phyloP scores from a whole-genome alignment of 2,329 filamentous ascomycete genomes.

The Thelonectria blattea region DNA sequence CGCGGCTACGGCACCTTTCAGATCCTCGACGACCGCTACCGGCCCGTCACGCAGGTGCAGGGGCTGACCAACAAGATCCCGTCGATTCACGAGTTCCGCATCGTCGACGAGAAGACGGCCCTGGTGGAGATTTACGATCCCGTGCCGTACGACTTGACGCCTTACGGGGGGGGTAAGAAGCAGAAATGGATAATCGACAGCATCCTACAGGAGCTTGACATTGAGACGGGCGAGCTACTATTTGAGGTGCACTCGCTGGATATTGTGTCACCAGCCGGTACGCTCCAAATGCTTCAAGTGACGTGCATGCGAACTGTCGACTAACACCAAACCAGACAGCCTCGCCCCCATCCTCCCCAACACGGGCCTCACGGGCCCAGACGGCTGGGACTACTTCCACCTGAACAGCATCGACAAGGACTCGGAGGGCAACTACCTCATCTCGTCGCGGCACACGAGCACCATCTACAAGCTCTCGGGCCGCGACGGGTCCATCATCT shows the following conservation, averaged over 20 bases:
- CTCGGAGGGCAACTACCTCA: conserved; percentile 38
- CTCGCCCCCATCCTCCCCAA: conserved; percentile 10
- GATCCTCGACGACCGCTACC: conserved; percentile 58
- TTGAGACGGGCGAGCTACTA: conserved; percentile 24
- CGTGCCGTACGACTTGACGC: conserved; percentile 49
- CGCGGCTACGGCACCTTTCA: conserved; percentile 60
- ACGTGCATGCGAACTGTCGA: background rate
- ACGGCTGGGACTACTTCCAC: conserved; percentile 39
- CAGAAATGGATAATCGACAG: conserved; percentile 56
- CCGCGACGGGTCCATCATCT: conserved; percentile 55
- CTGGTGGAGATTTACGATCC: conserved; percentile 61
- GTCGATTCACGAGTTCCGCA: conserved; percentile 60
- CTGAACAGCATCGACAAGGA: conserved; percentile 49
- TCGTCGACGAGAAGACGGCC: conserved; percentile 58
- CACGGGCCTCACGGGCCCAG: conserved; percentile 14
- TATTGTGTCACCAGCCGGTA: conserved; percentile 21
- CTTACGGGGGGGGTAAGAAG: conserved; percentile 51
- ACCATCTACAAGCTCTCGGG: conserved; percentile 42
- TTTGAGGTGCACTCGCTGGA: conserved; percentile 23
- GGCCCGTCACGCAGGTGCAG: conserved; percentile 57
- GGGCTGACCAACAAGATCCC: conserved; percentile 55
- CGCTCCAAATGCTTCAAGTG: conserved; percentile 1
- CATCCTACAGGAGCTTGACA: conserved; percentile 23
- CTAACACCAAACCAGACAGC: conserved; percentile 9
- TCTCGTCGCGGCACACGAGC: conserved; percentile 34